Evolutionary conservation across 768 basidiomycete genomes (phyloP), one percentile per base, ranked within the genome.

Genomic region (Nevesoporus exiguus): DNA sequence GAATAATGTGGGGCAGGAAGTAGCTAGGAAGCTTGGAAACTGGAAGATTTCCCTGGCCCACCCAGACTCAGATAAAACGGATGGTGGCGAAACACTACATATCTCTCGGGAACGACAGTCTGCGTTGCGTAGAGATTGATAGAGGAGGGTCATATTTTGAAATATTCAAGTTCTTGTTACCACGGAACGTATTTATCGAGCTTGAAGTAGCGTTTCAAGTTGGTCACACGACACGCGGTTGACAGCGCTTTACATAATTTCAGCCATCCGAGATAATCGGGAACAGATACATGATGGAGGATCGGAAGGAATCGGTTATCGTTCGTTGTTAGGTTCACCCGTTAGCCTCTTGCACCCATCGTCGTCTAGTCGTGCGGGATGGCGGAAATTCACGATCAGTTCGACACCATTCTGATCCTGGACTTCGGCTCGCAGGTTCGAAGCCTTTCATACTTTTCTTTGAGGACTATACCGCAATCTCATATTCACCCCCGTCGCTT

Each of bases 391-490:
- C 93, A 96, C 73, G 88, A 92, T 71, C 85, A 93, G 60, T 98
- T 96, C 69, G 94, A 98, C 66, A 95, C 95, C 22, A 85, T 98
- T 60, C 84, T 98, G 40, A 97, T 98, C 64, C 77, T 98, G 31
- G 96, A 98, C 72, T 98, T 98, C 72, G 96, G 96, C 50, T 97
- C 94, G 10, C 95, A 93, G 81, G 94, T 96, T 63, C 60, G 62
- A 75, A 47, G 22, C 13, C 5, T 27, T 43, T n/a, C 9, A 21
- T 41, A 34, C n/a, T 51, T 52, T 37, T 49, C 54, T 53, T 62
- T 47, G 37, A 21, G 7, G 53, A 56, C 56, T 49, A 36, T 8
- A 46, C 31, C 15, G 55, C 40, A 25, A 57, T 52, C 47, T 50
- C 42, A 37, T 47, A 49, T 57, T 39, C 15, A 10, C 19, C 21